These are phyloP conservation scores for Sicyos baderoa DNA, from an alignment of 306 rosid species.

Conservation along the genomic window DNA sequence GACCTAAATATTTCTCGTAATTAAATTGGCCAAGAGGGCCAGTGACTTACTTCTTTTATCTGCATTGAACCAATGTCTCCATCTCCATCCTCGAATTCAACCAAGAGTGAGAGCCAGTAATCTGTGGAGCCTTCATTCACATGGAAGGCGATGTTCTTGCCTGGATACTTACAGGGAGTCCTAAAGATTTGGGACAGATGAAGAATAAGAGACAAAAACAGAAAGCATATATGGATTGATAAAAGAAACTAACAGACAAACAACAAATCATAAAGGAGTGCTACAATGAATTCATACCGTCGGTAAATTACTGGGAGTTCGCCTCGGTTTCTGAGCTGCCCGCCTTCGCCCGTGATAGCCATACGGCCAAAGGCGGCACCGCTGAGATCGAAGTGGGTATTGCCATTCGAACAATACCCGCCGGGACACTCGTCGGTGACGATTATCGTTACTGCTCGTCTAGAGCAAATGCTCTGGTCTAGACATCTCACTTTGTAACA, in stretches of 20 bases:
- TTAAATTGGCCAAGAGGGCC: neutral
- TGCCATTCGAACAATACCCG: slow-evolving; percentile 47
- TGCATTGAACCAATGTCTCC: slow-evolving; percentile 82
- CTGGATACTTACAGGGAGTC: slow-evolving; percentile 63
- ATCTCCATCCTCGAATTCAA: slow-evolving; percentile 71
- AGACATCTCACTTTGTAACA: slow-evolving; percentile 82
- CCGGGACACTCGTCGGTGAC: slow-evolving; percentile 85
- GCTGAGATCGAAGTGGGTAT: slow-evolving; percentile 81
- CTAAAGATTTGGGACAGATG: slow-evolving; percentile 23
- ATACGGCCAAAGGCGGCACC: slow-evolving; percentile 85
- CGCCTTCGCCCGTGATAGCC: slow-evolving; percentile 59
- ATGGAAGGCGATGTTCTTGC: slow-evolving; percentile 59
- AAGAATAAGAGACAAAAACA: slow-evolving; percentile 9
- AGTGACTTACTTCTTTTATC: slow-evolving; percentile 44
- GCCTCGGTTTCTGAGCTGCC: slow-evolving; percentile 66
- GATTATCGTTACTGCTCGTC: slow-evolving; percentile 73
- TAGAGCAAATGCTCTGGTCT: slow-evolving; percentile 56
- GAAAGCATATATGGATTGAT: neutral
- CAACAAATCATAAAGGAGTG: slow-evolving; percentile 11
- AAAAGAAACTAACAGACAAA: neutral
- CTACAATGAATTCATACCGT: slow-evolving; percentile 7
- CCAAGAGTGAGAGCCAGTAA: slow-evolving; percentile 67
- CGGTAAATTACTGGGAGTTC: slow-evolving; percentile 46
- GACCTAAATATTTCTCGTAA: too few relatives aligned
- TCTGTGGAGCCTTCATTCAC: slow-evolving; percentile 91